Conservation (phyloP, 306 rosid genomes). For the Urtica urens region DNA sequence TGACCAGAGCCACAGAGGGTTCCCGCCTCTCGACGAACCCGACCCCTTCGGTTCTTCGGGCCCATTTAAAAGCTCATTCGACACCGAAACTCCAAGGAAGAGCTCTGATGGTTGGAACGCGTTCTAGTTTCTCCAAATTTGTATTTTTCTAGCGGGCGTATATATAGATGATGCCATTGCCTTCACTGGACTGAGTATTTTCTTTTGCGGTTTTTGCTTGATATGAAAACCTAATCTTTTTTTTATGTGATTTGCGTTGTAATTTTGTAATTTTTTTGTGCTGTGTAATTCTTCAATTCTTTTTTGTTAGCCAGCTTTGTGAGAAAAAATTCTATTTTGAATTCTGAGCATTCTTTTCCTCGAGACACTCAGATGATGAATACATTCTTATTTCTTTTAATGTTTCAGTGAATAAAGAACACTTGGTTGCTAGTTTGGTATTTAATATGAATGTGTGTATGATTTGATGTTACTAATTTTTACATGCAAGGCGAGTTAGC, state of each 20-base stretch:
- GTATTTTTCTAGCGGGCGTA: slow-evolving; percentile 14
- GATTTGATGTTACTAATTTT: too few relatives aligned
- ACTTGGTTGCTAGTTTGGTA: too few relatives aligned
- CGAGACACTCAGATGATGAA: slow-evolving; percentile 7
- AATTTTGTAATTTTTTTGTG: slow-evolving; percentile 46
- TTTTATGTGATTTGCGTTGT: slow-evolving; percentile 10
- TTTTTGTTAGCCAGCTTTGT: slow-evolving; percentile 1
- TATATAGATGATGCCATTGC: slow-evolving; percentile 20
- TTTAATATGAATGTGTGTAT: too few relatives aligned
- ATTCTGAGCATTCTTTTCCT: neutral
- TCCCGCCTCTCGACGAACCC: slow-evolving; percentile 69
- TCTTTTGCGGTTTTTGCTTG: slow-evolving; percentile 16
- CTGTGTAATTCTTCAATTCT: slow-evolving; percentile 18
- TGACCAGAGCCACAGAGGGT: slow-evolving; percentile 44
- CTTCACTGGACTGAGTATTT: slow-evolving; percentile 12
- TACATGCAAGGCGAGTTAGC: too few relatives aligned
- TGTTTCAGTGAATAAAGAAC: too few relatives aligned
- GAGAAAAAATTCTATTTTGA: slow-evolving; percentile 3
- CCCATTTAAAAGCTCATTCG: slow-evolving; percentile 77
- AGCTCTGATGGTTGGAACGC: slow-evolving; percentile 74
- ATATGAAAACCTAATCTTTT: too few relatives aligned
- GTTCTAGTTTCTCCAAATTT: slow-evolving; percentile 37
- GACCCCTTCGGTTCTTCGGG: slow-evolving; percentile 85
- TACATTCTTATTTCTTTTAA: too few relatives aligned
- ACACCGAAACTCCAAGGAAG: slow-evolving; percentile 51